phyloP scores from a whole-genome alignment of 768 basidiomycete genomes.

The Lepiota subincarnata region DNA sequence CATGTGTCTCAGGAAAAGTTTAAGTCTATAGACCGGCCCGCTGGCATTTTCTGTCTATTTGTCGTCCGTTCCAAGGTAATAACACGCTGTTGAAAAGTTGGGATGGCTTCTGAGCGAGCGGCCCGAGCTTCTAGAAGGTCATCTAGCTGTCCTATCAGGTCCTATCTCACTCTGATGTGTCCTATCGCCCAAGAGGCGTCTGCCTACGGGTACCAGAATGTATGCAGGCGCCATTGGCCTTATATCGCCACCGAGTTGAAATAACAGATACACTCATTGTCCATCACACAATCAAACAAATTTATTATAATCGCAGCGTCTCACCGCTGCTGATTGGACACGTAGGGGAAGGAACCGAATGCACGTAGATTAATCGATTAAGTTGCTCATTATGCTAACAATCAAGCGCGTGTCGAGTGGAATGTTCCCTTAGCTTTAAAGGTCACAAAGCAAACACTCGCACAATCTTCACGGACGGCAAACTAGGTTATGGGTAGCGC shows the following conservation, averaged over 20 bases:
- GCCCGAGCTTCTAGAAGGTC: neutral
- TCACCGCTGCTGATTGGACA: no score
- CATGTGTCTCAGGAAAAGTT: neutral
- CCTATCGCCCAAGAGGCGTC: neutral
- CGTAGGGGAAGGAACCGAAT: neutral
- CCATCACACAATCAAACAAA: no score
- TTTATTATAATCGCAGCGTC: no score
- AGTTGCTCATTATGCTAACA: neutral
- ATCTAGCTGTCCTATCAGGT: neutral
- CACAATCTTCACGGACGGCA: neutral
- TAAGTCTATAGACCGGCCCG: neutral
- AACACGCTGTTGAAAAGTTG: neutral
- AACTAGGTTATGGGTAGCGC: no score
- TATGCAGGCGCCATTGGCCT: neutral
- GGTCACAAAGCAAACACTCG: neutral
- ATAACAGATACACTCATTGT: no score
- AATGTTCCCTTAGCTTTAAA: neutral
- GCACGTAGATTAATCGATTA: neutral
- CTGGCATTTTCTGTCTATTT: slow-evolving; percentile 11
- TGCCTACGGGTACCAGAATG: neutral
- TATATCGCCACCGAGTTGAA: no score
- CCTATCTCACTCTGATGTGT: no score
- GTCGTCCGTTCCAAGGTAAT: neutral
- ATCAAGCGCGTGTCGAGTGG: slow-evolving; percentile 2
- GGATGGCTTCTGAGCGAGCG: neutral